Percentiles rank a stretch among this genome's conserved stretches.
phyloP scores from a whole-genome alignment of 169 alveolate species.

The Hepatocystis sp. region DNA sequence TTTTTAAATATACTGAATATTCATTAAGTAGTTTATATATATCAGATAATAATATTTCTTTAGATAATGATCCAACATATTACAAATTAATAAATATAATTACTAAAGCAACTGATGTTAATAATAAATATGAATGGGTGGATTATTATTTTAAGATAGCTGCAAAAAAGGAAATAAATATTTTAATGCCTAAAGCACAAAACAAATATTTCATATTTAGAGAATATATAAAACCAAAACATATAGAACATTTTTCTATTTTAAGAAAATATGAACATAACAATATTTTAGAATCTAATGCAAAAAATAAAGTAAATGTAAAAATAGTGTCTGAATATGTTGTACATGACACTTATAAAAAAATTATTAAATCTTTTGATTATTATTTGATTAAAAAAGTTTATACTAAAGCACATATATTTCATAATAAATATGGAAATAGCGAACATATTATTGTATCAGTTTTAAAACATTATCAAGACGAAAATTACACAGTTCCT shows the following conservation, averaged over 20 bases:
- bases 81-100: conserved; percentile 50
- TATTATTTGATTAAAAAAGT: conserved; percentile 38
- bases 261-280: conserved; percentile 55
- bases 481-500: conserved; percentile 35
- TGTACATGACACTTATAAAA: conserved; percentile 39
- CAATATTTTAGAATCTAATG: conserved; percentile 50
- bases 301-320: conserved; percentile 55
- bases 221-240: conserved; percentile 62
- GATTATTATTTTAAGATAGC: conserved; percentile 52
- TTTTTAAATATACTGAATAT: conserved; percentile 68
- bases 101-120: conserved; percentile 65
- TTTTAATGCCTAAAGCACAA: conserved; percentile 38
- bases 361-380: conserved; percentile 22
- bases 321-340: conserved; percentile 53
- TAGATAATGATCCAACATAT: conserved; percentile 51
- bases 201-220: conserved; percentile 40
- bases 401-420: conserved; percentile 73
- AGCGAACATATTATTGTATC: conserved; percentile 77
- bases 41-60: conserved; percentile 14
- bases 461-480: conserved; percentile 79
- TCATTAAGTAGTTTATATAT: conserved; percentile 69
- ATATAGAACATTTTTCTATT: conserved; percentile 39
- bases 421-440: conserved; percentile 82
- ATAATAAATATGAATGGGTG: conserved; percentile 58
- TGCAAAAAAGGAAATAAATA: conserved; percentile 39